Evolutionary conservation across 768 basidiomycete species (phyloP).

Genomic region (Podaxis sp.): DNA sequence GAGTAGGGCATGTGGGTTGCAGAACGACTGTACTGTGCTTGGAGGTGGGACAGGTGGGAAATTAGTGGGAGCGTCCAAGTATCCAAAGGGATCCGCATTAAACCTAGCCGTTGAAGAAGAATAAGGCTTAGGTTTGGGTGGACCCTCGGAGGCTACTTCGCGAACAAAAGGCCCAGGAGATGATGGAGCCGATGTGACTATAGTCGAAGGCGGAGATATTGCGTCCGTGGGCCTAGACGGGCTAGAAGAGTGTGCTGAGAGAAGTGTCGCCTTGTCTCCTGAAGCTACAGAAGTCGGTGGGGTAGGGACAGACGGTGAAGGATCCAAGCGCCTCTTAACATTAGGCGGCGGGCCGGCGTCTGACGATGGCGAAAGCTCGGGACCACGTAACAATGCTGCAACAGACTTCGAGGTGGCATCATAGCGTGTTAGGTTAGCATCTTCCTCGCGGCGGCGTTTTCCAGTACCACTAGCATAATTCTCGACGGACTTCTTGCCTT

Average conservation of each 20-base stretch:
- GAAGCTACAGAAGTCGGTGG: conserved; percentile 1
- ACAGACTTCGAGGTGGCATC: conserved; percentile 56
- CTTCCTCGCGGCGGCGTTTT: conserved; percentile 61
- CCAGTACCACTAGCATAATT: conserved; percentile 26
- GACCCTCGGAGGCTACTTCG: neutral
- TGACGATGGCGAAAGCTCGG: conserved; percentile 24
- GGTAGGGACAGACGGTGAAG: neutral
- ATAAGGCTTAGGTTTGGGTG: neutral
- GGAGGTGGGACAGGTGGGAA: conserved; percentile 30
- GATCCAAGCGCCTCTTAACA: conserved; percentile 33
- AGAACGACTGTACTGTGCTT: conserved; percentile 31
- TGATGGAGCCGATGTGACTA: conserved; percentile 15
- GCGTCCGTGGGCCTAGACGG: conserved; percentile 6
- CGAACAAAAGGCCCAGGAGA: neutral
- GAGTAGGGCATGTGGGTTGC: conserved; percentile 34
- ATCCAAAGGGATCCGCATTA: conserved; percentile 58
- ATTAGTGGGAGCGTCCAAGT: conserved; percentile 43
- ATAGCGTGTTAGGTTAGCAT: conserved; percentile 50
- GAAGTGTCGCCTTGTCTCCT: neutral
- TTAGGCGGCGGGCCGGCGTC: conserved; percentile 33
- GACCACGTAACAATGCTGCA: conserved; percentile 47
- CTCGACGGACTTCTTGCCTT: conserved; percentile 47
- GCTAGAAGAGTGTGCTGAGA: conserved; percentile 3
- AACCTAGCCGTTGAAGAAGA: conserved; percentile 8
- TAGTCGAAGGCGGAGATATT: conserved; percentile 13